These are phyloP conservation scores for Exutisphaerella laricina DNA, from an alignment of 2,329 filamentous ascomycete genomes.

Conservation along the genomic window DNA sequence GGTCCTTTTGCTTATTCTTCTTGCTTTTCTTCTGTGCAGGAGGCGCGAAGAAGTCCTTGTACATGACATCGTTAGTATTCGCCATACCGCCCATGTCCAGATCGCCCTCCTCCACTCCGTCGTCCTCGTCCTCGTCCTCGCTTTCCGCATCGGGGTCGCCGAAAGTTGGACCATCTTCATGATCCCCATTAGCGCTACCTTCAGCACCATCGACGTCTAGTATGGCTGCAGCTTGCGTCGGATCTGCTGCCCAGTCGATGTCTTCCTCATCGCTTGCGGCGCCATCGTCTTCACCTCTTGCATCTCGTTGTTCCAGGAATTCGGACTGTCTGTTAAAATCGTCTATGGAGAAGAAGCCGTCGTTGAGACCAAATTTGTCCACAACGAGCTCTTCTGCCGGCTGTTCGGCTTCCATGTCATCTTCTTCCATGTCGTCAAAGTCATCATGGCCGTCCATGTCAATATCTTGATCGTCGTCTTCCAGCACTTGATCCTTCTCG, in stretches of 20 bases:
- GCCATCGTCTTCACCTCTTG: conserved; percentile 68
- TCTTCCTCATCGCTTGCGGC: conserved; percentile 77
- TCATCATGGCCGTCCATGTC: conserved; percentile 27
- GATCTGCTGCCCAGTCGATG: conserved; percentile 81
- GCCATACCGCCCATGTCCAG: conserved; percentile 50
- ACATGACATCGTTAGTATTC: conserved; percentile 85
- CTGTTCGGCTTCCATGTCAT: conserved; percentile 47
- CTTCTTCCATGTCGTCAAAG: conserved; percentile 34
- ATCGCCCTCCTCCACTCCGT: conserved; percentile 53
- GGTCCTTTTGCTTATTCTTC: conserved; percentile 50
- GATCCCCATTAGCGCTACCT: conserved; percentile 53
- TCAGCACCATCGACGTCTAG: conserved; percentile 29
- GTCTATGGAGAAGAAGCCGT: conserved; percentile 97
- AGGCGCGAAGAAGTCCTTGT: conserved; percentile 88
- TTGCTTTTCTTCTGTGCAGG: conserved; percentile 64
- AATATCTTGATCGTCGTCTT: conserved; percentile 38
- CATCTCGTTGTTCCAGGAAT: conserved; percentile 80
- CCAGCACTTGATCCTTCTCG: conserved; percentile 24
- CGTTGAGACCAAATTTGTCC: conserved; percentile 82
- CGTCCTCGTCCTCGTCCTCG: conserved; percentile 56
- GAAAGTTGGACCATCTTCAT: conserved; percentile 78
- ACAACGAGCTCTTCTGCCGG: conserved; percentile 55
- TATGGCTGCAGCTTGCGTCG: conserved; percentile 39
- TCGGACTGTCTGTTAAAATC: conserved; percentile 94
- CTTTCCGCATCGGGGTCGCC: conserved; percentile 68